Percentiles rank a stretch among this genome's conserved stretches.
These are phyloP conservation scores for Bruguiera sexangula DNA, from an alignment of 345 rosid species.

Conservation along the genomic window DNA sequence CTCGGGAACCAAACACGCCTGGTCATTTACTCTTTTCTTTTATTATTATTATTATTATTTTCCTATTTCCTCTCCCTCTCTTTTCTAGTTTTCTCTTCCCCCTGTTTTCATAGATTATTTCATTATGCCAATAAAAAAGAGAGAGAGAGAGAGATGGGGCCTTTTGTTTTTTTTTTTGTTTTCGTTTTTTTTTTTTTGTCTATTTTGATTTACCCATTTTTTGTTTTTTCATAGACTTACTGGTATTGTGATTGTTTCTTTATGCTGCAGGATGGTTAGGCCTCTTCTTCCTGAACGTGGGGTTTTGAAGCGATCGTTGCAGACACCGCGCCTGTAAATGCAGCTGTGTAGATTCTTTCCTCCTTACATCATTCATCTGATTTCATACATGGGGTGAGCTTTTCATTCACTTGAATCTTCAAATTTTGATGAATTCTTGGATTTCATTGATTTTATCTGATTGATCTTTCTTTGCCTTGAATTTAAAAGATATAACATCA, in stretches of 20 bases:
- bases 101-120: no score
- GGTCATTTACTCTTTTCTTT: no score
- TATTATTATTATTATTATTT: no score
- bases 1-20: no score
- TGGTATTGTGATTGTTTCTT: conserved; percentile 9
- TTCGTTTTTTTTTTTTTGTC: background rate
- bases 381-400: conserved; percentile 68
- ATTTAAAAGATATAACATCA: no score
- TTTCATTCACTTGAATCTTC: conserved; percentile 8
- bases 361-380: conserved; percentile 48
- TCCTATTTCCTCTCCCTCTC: no score
- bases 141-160: no score
- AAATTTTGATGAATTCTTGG: background rate
- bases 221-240: background rate
- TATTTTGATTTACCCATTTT: background rate
- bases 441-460: no score
- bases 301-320: conserved; percentile 27
- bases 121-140: no score
- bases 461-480: no score
- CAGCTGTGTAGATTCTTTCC: conserved; percentile 43
- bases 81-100: no score
- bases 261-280: conserved; percentile 25
- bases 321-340: conserved; percentile 44
- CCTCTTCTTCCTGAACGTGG: conserved; percentile 41
- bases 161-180: no score